A percentile compares a stretch with the other conserved stretches of the same genome.
These are phyloP conservation scores for Amauroascus niger DNA, from an alignment of 2,329 filamentous ascomycete species.

Conservation along the genomic window DNA sequence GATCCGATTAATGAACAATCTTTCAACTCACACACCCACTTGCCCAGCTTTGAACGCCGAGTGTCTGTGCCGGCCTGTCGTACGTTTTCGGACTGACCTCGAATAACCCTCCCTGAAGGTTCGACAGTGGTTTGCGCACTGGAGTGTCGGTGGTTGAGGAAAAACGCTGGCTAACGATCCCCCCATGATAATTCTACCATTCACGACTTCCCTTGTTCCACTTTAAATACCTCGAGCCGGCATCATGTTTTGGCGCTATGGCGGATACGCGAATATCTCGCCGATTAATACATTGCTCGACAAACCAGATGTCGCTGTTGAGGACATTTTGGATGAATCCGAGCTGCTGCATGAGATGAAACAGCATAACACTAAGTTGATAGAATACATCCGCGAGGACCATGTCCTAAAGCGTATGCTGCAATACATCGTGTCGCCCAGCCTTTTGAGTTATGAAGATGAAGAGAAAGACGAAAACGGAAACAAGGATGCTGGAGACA, in stretches of 20 bases:
- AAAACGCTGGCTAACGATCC: background rate
- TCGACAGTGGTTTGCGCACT: background rate
- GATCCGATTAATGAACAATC: conserved; percentile 13
- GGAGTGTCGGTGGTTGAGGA: background rate
- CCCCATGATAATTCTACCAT: background rate
- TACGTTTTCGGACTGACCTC: background rate
- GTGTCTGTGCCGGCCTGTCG: background rate
- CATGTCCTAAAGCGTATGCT: conserved; percentile 74
- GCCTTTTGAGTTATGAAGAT: conserved; percentile 42
- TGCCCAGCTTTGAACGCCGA: background rate
- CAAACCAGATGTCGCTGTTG: conserved; percentile 84
- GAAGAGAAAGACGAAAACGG: conserved; percentile 45
- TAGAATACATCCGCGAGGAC: conserved; percentile 88
- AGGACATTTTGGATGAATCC: conserved; percentile 90
- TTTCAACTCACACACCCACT: conserved; percentile 1
- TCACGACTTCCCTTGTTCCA: background rate
- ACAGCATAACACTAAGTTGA: conserved; percentile 93
- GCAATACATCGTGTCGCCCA: conserved; percentile 80
- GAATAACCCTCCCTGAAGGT: background rate
- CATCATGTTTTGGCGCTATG: conserved; percentile 99
- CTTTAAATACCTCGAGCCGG: conserved; percentile 8
- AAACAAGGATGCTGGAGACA: conserved; percentile 27
- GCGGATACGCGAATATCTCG: conserved; percentile 95
- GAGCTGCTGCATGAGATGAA: conserved; percentile 97
- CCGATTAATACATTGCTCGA: conserved; percentile 95